Evolutionary conservation across 2,329 filamentous ascomycete genomes (phyloP).

Genomic region (Cladorrhinum sp.): DNA sequence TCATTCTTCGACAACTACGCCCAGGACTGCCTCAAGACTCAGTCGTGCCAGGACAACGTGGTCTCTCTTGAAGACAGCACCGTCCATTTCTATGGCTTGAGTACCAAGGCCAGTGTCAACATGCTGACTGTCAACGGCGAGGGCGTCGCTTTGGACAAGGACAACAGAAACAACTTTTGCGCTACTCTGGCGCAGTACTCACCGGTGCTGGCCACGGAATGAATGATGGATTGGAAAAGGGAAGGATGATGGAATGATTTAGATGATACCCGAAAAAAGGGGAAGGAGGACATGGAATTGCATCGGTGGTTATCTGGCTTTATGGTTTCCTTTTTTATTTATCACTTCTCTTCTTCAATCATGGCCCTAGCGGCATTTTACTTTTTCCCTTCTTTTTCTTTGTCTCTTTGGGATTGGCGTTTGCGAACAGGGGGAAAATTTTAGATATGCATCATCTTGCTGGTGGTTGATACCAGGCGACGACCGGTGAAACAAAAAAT

Average conservation of each 20-base stretch:
- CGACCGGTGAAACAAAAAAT: neutral
- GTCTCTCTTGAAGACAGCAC: conserved; percentile 65
- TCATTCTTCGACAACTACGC: conserved; percentile 81
- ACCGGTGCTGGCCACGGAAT: conserved; percentile 13
- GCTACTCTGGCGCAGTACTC: conserved; percentile 56
- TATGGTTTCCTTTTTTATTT: neutral
- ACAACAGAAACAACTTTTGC: conserved; percentile 66
- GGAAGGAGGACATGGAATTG: neutral
- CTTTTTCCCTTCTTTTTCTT: neutral
- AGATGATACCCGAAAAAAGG: neutral
- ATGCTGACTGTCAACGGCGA: conserved; percentile 65
- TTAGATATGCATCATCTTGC: neutral
- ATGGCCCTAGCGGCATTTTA: conserved; percentile 7
- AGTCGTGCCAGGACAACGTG: conserved; percentile 77
- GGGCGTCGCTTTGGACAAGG: conserved; percentile 50
- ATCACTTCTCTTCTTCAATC: neutral
- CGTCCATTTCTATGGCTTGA: conserved; percentile 65
- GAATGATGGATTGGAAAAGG: neutral
- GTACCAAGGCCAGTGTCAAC: conserved; percentile 70
- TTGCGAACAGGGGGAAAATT: neutral
- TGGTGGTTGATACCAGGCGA: neutral
- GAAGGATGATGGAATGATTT: neutral
- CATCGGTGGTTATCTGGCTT: neutral
- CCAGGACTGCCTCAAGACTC: conserved; percentile 63
- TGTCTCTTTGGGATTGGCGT: neutral